These are phyloP conservation scores for Chamaecyparis obtusa DNA, from an alignment of 75 land plant genomes.

Conservation along the genomic window DNA sequence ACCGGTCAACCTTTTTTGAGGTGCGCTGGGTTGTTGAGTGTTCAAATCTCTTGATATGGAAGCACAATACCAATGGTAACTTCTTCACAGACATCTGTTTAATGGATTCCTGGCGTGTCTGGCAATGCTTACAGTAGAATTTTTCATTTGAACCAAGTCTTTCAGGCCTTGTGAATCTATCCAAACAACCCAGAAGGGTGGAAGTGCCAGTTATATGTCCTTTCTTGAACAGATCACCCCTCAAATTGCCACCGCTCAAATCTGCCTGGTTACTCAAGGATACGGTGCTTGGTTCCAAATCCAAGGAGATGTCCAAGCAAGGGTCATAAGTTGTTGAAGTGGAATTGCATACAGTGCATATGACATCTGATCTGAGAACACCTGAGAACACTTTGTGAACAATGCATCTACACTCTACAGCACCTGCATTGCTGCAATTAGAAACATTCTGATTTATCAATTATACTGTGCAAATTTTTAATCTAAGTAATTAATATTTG, in stretches of 20 bases:
- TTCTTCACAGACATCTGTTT: constrained; percentile 92
- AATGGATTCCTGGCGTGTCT: constrained; percentile 69
- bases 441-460: background rate
- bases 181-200: constrained; percentile 83
- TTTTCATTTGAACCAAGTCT: constrained; percentile 78
- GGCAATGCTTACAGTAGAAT: constrained; percentile 79
- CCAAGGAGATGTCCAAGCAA: constrained; percentile 86
- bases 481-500: background rate
- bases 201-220: constrained; percentile 30
- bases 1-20: constrained; percentile 78
- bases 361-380: constrained; percentile 84
- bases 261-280: constrained; percentile 4
- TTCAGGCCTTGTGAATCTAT: constrained; percentile 84
- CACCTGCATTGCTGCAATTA: constrained; percentile 41
- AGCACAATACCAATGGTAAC: constrained; percentile 83
- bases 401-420: constrained; percentile 79
- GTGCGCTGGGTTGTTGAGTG: constrained; percentile 65
- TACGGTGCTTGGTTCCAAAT: constrained; percentile 54
- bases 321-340: constrained; percentile 92
- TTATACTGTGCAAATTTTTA: background rate
- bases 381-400: constrained; percentile 92
- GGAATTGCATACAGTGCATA: constrained; percentile 84
- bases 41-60: constrained; percentile 94
- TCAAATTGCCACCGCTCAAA: constrained; percentile 13
- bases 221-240: constrained; percentile 15